Evolutionary conservation across 177 flowering plant species (phyloP).

Genomic region (Vitis hybrid): DNA sequence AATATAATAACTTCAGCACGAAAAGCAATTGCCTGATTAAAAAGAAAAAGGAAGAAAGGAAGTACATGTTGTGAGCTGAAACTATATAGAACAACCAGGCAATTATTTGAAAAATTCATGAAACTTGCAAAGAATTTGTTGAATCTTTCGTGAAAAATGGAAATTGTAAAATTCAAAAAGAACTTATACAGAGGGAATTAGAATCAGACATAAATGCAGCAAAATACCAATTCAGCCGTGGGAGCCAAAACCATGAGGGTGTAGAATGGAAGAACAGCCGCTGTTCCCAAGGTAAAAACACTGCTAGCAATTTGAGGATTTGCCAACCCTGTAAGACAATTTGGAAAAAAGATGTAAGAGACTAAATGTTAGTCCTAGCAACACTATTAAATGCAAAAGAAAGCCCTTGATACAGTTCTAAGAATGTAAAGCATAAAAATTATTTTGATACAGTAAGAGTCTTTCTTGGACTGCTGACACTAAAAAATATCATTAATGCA

Average conservation of each 20-base stretch:
- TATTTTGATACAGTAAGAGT: background rate
- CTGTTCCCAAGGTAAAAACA: conserved; percentile 79
- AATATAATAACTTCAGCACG: no score
- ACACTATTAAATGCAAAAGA: background rate
- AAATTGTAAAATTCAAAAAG: background rate
- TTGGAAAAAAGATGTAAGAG: background rate
- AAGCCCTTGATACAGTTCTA: background rate
- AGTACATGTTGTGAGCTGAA: no score
- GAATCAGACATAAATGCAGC: background rate
- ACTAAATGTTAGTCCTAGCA: background rate
- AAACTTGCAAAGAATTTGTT: no score
- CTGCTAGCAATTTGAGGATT: conserved; percentile 68
- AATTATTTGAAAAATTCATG: no score
- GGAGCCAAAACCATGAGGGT: conserved; percentile 93
- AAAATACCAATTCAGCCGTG: conserved; percentile 61
- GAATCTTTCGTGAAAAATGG: background rate
- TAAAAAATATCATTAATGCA: background rate
- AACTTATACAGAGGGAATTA: no score
- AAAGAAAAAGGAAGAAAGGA: background rate
- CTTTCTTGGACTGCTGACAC: no score
- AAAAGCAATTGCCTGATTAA: background rate
- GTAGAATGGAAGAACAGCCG: conserved; percentile 93
- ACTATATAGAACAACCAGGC: no score
- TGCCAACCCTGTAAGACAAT: conserved; percentile 56
- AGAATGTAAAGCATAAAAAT: background rate